phyloP scores from a whole-genome alignment of 176 grass and related monocot genomes.

The Areca catechu region DNA sequence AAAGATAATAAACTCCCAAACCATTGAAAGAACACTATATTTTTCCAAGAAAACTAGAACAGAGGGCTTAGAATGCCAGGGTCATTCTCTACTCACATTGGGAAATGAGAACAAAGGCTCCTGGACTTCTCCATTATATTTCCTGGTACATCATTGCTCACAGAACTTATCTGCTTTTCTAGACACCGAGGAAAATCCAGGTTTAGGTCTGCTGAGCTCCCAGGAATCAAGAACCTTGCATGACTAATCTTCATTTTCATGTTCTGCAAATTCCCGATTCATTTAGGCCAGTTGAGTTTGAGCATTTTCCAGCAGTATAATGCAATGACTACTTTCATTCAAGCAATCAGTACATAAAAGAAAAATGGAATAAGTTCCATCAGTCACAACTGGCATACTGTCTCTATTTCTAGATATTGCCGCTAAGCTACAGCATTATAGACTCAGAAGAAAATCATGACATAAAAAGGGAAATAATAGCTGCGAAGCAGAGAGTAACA shows the following conservation, averaged over 20 bases:
- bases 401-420: background rate
- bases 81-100: conserved; percentile 40
- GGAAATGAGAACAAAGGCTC: conserved; percentile 72
- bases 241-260: conserved; percentile 91
- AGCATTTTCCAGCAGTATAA: too few species aligned
- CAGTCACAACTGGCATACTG: too few species aligned
- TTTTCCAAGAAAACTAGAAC: too few species aligned
- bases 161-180: conserved; percentile 38
- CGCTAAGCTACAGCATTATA: background rate
- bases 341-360: too few species aligned
- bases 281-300: background rate
- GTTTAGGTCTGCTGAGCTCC: conserved; percentile 31
- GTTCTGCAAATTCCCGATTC: conserved; percentile 42
- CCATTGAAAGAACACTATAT: too few species aligned
- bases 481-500: background rate
- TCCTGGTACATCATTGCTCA: conserved; percentile 18
- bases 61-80: background rate
- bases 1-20: background rate
- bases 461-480: conserved; percentile 8
- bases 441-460: conserved; percentile 6
- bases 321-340: too few species aligned
- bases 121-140: conserved; percentile 35
- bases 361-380: too few species aligned
- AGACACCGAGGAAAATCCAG: conserved; percentile 56
- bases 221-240: conserved; percentile 74